phyloP scores from a whole-genome alignment of 164 flowering plant species.

The Kingdonia uniflora region DNA sequence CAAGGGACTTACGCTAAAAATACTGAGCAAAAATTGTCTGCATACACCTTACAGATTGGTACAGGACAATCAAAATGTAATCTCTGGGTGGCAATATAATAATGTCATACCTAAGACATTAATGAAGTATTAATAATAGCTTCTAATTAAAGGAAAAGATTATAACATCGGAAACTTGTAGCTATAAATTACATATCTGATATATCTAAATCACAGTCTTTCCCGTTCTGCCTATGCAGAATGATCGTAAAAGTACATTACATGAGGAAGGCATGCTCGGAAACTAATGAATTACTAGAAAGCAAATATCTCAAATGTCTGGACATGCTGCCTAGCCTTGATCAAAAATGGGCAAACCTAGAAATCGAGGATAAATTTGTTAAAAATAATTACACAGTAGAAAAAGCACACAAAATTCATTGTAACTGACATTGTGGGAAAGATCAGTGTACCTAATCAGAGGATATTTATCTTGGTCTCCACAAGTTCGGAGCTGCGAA shows the following conservation, averaged over 20 bases:
- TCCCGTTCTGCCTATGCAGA: conserved; percentile 27
- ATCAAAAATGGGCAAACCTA: conserved; percentile 20
- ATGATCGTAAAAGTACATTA: conserved; percentile 28
- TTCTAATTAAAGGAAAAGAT: too few relatives aligned
- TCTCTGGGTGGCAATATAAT: too few relatives aligned
- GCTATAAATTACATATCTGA: too few relatives aligned
- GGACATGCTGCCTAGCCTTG: conserved; percentile 20
- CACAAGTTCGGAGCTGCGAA: conserved; percentile 53
- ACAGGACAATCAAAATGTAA: too few relatives aligned
- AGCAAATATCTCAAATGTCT: conserved; percentile 9
- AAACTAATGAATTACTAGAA: too few relatives aligned
- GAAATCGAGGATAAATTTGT: neutral
- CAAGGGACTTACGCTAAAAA: too few relatives aligned
- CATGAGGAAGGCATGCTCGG: conserved; percentile 11
- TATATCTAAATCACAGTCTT: neutral
- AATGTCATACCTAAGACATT: too few relatives aligned
- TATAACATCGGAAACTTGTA: too few relatives aligned
- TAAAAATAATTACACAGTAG: neutral
- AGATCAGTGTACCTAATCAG: conserved; percentile 12
- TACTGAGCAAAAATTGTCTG: too few relatives aligned
- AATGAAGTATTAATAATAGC: too few relatives aligned
- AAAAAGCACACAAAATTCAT: too few relatives aligned
- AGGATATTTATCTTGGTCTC: conserved; percentile 52
- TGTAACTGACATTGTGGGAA: neutral
- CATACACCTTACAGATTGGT: too few relatives aligned